Conservation (phyloP, 257 asterid species). For the Verbena officinalis region DNA sequence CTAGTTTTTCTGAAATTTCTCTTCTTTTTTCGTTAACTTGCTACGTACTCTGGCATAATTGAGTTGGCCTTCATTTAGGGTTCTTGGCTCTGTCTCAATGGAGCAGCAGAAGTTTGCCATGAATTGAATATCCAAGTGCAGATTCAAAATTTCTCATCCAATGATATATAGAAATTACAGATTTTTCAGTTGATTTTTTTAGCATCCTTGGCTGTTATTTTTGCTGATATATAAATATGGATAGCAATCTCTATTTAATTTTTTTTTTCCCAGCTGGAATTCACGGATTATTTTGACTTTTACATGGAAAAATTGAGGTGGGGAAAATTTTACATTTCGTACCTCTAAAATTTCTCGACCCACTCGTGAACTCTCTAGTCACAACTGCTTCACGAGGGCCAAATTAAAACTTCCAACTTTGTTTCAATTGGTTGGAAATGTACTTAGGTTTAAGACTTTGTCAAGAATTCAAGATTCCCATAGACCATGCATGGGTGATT, state of each 20-base stretch:
- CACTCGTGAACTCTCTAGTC: slow-evolving; percentile 24
- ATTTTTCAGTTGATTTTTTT: neutral
- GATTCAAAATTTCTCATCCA: slow-evolving; percentile 22
- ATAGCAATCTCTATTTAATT: neutral
- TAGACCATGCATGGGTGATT: too few relatives aligned
- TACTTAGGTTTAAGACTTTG: too few relatives aligned
- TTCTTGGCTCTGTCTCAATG: slow-evolving; percentile 79
- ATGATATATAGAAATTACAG: slow-evolving; percentile 2
- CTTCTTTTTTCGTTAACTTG: too few relatives aligned
- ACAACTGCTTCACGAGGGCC: slow-evolving; percentile 38
- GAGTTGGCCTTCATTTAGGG: slow-evolving; percentile 63
- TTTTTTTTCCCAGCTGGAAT: slow-evolving; percentile 4
- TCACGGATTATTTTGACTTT: slow-evolving; percentile 49
- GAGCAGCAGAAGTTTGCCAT: slow-evolving; percentile 76
- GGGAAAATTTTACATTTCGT: neutral
- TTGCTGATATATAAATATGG: neutral
- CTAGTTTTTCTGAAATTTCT: too few relatives aligned
- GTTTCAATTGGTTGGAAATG: too few relatives aligned
- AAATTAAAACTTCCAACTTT: slow-evolving; percentile 21
- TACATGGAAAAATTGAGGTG: slow-evolving; percentile 35
- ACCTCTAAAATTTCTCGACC: too few relatives aligned
- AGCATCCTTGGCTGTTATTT: neutral
- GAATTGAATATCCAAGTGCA: slow-evolving; percentile 27
- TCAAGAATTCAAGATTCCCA: too few relatives aligned
- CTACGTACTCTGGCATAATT: slow-evolving; percentile 52